Conservation (phyloP, 495 filamentous ascomycete species). For the Schizothecium vesticola region DNA sequence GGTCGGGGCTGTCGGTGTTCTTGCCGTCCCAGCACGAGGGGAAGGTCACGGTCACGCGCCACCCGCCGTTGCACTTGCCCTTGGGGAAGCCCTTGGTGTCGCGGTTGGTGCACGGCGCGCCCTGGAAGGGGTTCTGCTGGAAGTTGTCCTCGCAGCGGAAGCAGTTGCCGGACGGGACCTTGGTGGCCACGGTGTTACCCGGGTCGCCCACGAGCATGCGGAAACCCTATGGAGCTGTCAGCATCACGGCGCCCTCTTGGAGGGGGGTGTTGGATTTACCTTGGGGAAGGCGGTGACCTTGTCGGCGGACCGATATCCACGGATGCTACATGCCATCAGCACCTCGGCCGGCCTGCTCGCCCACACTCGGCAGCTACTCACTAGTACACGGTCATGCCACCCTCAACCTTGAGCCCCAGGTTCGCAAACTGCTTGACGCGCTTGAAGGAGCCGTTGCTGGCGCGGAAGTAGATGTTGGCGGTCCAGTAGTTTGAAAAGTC, state of each 20-base stretch:
- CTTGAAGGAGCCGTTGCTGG: constrained; percentile 42
- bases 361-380: neutral
- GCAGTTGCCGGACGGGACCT: constrained; percentile 38
- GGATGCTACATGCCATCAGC: constrained; percentile 10
- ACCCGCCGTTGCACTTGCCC: constrained; percentile 37
- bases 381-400: constrained; percentile 45
- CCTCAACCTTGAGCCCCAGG: constrained; percentile 35
- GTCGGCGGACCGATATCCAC: constrained; percentile 16
- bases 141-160: constrained; percentile 40
- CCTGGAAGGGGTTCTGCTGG: constrained; percentile 28
- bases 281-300: constrained; percentile 38
- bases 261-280: constrained; percentile 24
- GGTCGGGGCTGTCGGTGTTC: constrained; percentile 50
- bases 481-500: constrained; percentile 37
- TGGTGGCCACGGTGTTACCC: constrained; percentile 27
- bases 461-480: constrained; percentile 43
- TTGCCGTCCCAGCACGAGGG: constrained; percentile 53
- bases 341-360: no score
- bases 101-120: constrained; percentile 28
- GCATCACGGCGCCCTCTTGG: constrained; percentile 7
- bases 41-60: constrained; percentile 48
- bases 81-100: constrained; percentile 39
- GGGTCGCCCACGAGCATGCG: constrained; percentile 49
- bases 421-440: constrained; percentile 36
- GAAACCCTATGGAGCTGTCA: constrained; percentile 35